Evolutionary conservation across 352 stramenopile genomes (phyloP), one percentile per base, ranked within the genome.

Genomic region (Pythium dissimile): DNA sequence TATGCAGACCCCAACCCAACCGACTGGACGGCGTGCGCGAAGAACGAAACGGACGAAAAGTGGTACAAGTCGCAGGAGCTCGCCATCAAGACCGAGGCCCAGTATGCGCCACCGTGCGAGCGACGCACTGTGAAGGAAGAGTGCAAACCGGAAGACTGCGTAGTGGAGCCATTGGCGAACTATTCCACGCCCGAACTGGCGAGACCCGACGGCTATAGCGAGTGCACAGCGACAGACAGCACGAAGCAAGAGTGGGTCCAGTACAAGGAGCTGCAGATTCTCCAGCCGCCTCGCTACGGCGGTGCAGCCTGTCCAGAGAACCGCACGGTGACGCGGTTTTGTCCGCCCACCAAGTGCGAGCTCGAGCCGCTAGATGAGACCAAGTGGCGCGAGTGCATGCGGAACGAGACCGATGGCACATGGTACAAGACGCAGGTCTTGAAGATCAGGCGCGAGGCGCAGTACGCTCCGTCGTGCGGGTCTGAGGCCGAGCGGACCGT

Each of bases 51-150:
- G 7, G 24, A 6, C 15, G 30, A 34, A 16, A 38, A 39, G 34
- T 41, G 34, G 34, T 41, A 20, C 26, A 41, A 24, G 30, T 41
- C 27, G 5, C 45, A 34, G 2, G 54, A 34, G 10, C 53, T 68
- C 2, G 35, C 53, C 2, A 35, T 73, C 7, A 41, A 67, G 5
- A 73, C 73, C n/a, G 45, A 44, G 8, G 37, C 61, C 3, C 20
- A 53, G 24, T 59, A 64, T 28, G 46, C 34, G 34, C 34, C 34
- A 4, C 34, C 34, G 20, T 41, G 34, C 12, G 34, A 15, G 12
- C 12, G 34, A 41, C 34, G 34, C 12, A 41, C 34, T 7, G 34
- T 16, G 7, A 16, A 20, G 7, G 20, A 41, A 41, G 34, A 41
- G 34, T 41, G 34, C 13, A 16, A 41, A 3, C 34, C 34, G 32